Conservation (phyloP, 768 basidiomycete species). For the Suillus placidus region DNA sequence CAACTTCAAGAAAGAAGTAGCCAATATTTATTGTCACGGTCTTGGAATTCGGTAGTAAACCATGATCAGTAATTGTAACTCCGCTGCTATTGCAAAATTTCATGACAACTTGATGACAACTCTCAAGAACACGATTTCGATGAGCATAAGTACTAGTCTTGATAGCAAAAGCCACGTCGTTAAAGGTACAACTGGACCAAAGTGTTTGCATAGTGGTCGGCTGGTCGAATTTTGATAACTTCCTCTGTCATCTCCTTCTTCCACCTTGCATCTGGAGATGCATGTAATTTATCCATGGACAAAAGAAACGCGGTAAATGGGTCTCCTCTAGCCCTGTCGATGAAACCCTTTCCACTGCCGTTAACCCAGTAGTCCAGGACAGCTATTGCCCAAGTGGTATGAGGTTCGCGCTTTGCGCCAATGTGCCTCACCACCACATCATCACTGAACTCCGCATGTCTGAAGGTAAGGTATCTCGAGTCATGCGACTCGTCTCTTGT, state of each 20-base stretch:
- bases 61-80: neutral
- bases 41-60: neutral
- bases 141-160: neutral
- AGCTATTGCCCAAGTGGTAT: constrained; percentile 7
- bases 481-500: neutral
- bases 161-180: neutral
- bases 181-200: neutral
- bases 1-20: neutral
- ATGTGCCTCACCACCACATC: neutral
- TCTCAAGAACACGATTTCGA: neutral
- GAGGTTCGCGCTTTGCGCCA: neutral
- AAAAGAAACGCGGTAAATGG: constrained; percentile 12
- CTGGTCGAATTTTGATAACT: neutral
- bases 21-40: too few species aligned
- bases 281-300: neutral
- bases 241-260: constrained; percentile 9
- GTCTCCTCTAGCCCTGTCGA: neutral
- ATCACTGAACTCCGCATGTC: neutral
- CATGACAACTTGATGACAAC: too few species aligned
- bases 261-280: constrained; percentile 5
- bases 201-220: neutral
- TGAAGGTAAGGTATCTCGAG: constrained; percentile 2
- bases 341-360: neutral
- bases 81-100: neutral
- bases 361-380: constrained; percentile 12